Evolutionary conservation across 768 basidiomycete genomes (phyloP).

Genomic region (Nidularia pulvinata): DNA sequence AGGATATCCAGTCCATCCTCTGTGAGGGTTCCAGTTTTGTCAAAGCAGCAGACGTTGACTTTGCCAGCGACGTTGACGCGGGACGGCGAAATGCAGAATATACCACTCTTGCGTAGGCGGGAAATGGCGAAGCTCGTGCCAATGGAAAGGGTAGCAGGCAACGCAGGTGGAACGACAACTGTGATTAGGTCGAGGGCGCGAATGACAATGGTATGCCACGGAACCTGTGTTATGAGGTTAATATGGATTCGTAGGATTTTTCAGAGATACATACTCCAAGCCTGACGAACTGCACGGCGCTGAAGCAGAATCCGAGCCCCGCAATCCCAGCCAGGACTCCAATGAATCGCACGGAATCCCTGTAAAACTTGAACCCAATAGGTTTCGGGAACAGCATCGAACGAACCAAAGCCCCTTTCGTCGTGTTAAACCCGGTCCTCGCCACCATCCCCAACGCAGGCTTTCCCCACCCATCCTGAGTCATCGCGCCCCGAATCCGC

Average conservation of each 20-base stretch:
- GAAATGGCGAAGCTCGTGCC: slow-evolving; percentile 95
- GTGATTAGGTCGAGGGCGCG: slow-evolving; percentile 96
- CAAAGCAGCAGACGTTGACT: slow-evolving; percentile 97
- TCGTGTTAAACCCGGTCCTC: slow-evolving; percentile 95
- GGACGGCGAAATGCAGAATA: slow-evolving; percentile 97
- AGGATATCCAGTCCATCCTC: slow-evolving; percentile 98
- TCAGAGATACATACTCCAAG: slow-evolving; percentile 83
- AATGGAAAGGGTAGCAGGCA: slow-evolving; percentile 96
- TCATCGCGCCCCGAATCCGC: slow-evolving; percentile 69
- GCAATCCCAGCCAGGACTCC: slow-evolving; percentile 91
- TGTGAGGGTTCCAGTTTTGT: slow-evolving; percentile 98
- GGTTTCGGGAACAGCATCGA: slow-evolving; percentile 99
- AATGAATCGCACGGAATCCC: slow-evolving; percentile 90
- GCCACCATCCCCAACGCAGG: slow-evolving; percentile 84
- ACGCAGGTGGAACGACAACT: slow-evolving; percentile 95
- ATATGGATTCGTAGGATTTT: too few species aligned
- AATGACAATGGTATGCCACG: slow-evolving; percentile 88
- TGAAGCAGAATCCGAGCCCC: slow-evolving; percentile 86
- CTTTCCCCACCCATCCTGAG: slow-evolving; percentile 46
- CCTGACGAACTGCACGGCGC: slow-evolving; percentile 88
- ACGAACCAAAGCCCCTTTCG: slow-evolving; percentile 92
- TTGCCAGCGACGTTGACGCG: slow-evolving; percentile 96
- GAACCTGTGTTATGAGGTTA: slow-evolving; percentile 56
- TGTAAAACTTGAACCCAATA: slow-evolving; percentile 98
- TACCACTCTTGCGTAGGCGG: slow-evolving; percentile 82